phyloP scores from a whole-genome alignment of 805 yeast species.

The Spathaspora girioi region DNA sequence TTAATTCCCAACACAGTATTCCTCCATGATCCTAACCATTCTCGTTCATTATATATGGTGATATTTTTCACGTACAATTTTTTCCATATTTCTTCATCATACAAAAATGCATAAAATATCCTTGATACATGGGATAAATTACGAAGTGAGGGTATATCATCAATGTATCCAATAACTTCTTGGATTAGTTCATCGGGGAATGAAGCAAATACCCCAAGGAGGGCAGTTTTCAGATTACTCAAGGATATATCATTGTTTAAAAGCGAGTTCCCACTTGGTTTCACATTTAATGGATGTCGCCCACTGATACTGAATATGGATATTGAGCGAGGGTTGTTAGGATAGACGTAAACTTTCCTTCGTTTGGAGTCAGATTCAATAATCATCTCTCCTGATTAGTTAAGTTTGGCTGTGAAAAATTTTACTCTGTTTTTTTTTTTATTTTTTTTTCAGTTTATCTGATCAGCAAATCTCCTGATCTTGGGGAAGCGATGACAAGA shows the following conservation, averaged over 20 bases:
- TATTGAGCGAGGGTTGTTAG: conserved; percentile 13
- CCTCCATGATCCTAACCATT: conserved; percentile 85
- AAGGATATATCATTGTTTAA: conserved; percentile 22
- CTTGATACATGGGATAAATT: conserved; percentile 59
- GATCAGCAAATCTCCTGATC: background rate
- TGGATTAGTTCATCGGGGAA: conserved; percentile 66
- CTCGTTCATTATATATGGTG: conserved; percentile 10
- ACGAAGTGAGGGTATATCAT: conserved; percentile 45
- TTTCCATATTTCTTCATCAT: conserved; percentile 83
- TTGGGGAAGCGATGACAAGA: background rate
- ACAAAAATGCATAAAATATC: conserved; percentile 64
- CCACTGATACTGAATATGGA: conserved; percentile 25
- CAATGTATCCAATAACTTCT: conserved; percentile 48
- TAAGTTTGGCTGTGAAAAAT: background rate
- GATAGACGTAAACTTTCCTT: conserved; percentile 2
- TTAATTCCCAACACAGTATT: conserved; percentile 46
- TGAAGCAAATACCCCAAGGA: conserved; percentile 50
- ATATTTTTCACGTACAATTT: conserved; percentile 37
- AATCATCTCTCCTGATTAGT: background rate
- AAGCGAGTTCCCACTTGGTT: conserved; percentile 69
- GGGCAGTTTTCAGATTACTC: conserved; percentile 16
- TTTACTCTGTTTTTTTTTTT: background rate
- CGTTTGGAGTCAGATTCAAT: conserved; percentile 1
- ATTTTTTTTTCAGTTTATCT: background rate
- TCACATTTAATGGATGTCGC: conserved; percentile 69